Base-by-base conservation (phyloP, 164 flowering plant species). In the Aristolochia contorta region DNA sequence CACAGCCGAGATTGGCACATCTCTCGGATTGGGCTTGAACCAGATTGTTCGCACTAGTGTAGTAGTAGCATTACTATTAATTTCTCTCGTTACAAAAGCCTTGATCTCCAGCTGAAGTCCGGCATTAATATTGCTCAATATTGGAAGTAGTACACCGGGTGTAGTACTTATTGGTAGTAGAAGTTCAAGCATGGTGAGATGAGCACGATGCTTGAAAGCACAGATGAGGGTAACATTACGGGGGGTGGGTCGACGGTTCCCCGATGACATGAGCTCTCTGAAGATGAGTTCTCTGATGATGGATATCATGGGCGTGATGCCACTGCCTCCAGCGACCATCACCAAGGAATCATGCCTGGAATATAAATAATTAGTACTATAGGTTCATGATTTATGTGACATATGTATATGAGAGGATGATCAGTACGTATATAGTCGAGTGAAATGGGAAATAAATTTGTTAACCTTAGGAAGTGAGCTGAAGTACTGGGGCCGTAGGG, bases 251-350 rank as follows among this genome's bases (percentile, higher is more conserved):
- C n/a, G 73, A 60, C 54, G 57, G 48, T 74, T 71, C 15, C 57
- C 19, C 1, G 65, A 66, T 6, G 70, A n/a, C n/a, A n/a, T n/a
- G n/a, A n/a, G 24, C 67, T 63, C 66, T 16, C 50, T 27, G 61
- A 52, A 78, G 37, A 86, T 70, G 33, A 90, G 76, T 56, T 87
- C 91, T 57, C 84, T 63, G 37, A 87, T 78, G 23, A 90, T 74
- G 6, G 97, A 86, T 30, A 87, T 74, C 73, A 90, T 79, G 0
- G 97, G 85, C 24, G 97, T 77, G 21, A 90, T 82, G 56, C 97
- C 97, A 63, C 92, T 85, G 0, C 97, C 95, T 63, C 92, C 95
- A 59, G 89, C 74, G 43, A 91, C 79, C 95, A 89, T 78, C 71
- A 87, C 93, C 5, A 92, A 74, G 6, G 61, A 71, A 60, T 87